Base-by-base conservation (phyloP, 805 yeast genomes). In the Ogataea parapolymorpha region DNA sequence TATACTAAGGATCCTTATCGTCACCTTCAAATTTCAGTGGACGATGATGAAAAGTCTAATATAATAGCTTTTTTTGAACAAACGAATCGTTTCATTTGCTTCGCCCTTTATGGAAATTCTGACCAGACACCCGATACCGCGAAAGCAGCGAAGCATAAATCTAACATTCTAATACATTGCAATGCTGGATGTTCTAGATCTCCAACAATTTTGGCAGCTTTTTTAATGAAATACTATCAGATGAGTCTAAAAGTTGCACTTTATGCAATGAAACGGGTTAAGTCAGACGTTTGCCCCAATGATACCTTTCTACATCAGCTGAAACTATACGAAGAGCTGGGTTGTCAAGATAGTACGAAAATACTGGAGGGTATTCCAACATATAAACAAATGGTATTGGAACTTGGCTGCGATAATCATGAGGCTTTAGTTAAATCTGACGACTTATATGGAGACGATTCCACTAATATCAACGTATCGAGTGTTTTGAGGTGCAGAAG, bases 221-320 rank as follows among this genome's bases (percentile, higher is more conserved):
- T 70, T 50, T 54, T 77, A 38, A 75, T 77, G 77, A 62, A 67
- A 38, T 67, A 63, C 49, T 72, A 83, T 59, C 72, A 77, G 1
- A 69, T 88, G 53, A 63, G 67, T 10, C 64, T 77, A 13, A 67
- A 74, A 12, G 80, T 79, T 48, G 85, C 96, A 0, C 53, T 86
- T 6, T 81, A 83, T 62, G 91, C 91, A 0, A 81, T 91, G n/a
- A 72, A 70, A 47, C 63, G 90, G 46, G 81, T 76, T 51, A 72
- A 84, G 44, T 59, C 74, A 3, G 68, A 69, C 5, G 79, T 80
- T 4, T 72, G 74, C 45, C 96, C 96, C 18, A 91, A 88, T 61
- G 75, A 70, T 4, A 79, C 83, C 14, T 93, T 93, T 56, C 56
- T 75, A 55, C 76, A 76, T 45, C 99, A 91, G 62, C 68, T 91